phyloP scores from a whole-genome alignment of 768 basidiomycete species.

The Boletellus sp. region DNA sequence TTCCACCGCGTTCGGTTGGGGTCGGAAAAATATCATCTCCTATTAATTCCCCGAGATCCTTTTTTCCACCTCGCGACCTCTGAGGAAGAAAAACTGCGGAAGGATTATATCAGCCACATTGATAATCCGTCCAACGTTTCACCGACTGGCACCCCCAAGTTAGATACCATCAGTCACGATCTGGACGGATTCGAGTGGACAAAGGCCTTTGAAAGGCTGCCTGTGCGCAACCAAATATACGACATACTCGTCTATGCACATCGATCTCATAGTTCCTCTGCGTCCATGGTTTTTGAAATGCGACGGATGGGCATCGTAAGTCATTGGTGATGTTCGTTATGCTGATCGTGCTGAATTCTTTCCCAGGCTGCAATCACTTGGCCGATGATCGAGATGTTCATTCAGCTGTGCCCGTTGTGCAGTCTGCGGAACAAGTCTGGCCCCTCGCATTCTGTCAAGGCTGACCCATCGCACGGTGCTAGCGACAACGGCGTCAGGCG shows the following conservation, averaged over 20 bases:
- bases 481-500: conserved; percentile 23
- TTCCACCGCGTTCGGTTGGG: conserved; percentile 62
- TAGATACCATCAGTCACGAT: conserved; percentile 17
- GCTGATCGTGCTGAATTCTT: conserved; percentile 4
- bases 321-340: conserved; percentile 5
- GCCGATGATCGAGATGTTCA: conserved; percentile 71
- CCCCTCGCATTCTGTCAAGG: conserved; percentile 19
- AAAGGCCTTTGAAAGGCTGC: conserved; percentile 55
- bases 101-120: conserved; percentile 42
- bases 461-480: conserved; percentile 12
- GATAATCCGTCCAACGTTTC: conserved; percentile 19
- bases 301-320: conserved; percentile 59
- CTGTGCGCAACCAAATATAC: conserved; percentile 64
- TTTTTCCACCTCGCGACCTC: conserved; percentile 48
- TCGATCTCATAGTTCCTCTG: conserved; percentile 50
- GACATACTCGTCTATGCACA: conserved; percentile 68
- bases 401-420: conserved; percentile 55
- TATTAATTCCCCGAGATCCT: conserved; percentile 58
- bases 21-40: conserved; percentile 53
- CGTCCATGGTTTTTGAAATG: conserved; percentile 54
- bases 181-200: conserved; percentile 31
- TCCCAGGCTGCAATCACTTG: conserved; percentile 64
- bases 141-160: conserved; percentile 16
- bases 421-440: conserved; percentile 39
- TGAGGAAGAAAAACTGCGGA: conserved; percentile 49